A percentile compares a stretch with the other conserved stretches of the same genome.
Evolutionary conservation across 163 green algal species (phyloP).

Genomic region (Volvox carteri): DNA sequence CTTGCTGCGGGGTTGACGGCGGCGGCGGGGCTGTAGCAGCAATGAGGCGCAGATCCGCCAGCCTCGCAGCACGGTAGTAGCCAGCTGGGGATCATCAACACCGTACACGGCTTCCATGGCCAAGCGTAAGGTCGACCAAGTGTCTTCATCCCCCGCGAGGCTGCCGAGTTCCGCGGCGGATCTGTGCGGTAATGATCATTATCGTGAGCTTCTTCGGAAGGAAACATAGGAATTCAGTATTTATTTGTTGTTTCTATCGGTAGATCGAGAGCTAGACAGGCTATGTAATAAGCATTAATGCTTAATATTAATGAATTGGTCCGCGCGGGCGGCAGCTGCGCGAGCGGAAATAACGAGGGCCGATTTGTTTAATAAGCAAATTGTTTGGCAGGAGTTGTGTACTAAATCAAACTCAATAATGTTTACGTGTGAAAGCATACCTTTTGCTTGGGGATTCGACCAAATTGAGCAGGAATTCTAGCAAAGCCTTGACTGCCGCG

Average conservation of each 20-base stretch:
- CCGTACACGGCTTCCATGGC: constrained; percentile 7
- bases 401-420: not conserved
- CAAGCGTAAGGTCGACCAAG: not conserved
- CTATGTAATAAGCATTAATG: not conserved
- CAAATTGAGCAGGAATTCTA: not conserved
- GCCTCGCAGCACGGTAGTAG: constrained; percentile 15
- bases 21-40: not conserved
- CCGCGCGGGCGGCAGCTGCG: not conserved
- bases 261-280: not conserved
- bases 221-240: not conserved
- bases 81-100: constrained; percentile 19
- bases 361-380: too few relatives aligned
- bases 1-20: too few relatives aligned
- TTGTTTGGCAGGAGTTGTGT: too few relatives aligned
- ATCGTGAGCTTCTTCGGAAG: not conserved
- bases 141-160: not conserved
- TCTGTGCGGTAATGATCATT: not conserved
- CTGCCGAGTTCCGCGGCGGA: too few relatives aligned
- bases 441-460: not conserved
- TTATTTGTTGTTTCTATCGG: too few relatives aligned
- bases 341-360: not conserved
- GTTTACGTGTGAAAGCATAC: too few relatives aligned
- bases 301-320: not conserved
- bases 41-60: constrained; percentile 17
- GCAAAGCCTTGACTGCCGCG: not conserved